Evolutionary conservation across 179 eudicot species (phyloP).

Genomic region (Beta lomatogona): DNA sequence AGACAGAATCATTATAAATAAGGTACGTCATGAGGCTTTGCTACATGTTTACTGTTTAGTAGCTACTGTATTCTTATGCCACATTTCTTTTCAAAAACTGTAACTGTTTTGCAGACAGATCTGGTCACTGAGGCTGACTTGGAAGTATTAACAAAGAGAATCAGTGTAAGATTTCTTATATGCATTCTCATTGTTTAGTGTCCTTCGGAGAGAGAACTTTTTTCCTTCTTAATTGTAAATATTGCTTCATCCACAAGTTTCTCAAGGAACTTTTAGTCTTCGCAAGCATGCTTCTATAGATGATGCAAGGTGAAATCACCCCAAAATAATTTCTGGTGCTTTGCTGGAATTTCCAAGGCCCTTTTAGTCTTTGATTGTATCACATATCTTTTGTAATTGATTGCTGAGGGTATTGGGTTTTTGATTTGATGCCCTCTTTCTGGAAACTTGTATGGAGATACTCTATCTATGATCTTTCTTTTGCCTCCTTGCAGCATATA

Average conservation of each 20-base stretch:
- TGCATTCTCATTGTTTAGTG: neutral
- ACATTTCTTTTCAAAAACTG: neutral
- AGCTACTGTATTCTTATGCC: neutral
- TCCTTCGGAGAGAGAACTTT: neutral
- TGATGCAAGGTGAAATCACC: neutral
- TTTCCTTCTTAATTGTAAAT: neutral
- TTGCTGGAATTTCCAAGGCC: neutral
- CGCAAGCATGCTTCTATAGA: neutral
- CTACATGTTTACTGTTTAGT: neutral
- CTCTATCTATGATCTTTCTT: constrained; percentile 6
- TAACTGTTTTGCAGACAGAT: constrained; percentile 60
- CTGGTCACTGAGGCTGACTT: constrained; percentile 66
- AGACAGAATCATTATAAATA: constrained; percentile 85
- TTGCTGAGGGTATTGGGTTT: neutral
- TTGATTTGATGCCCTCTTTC: neutral
- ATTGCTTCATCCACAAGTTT: neutral
- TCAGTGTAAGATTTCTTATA: constrained; percentile 48
- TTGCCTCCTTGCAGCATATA: constrained; percentile 57
- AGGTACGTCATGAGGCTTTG: constrained; percentile 43
- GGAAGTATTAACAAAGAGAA: constrained; percentile 52
- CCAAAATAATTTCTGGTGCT: neutral
- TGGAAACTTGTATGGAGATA: constrained; percentile 3
- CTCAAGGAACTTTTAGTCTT: neutral
- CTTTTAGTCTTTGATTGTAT: neutral
- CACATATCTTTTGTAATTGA: neutral